Evolutionary conservation across 208 protist genomes (phyloP).

Genomic region (Trypanosoma congolense): DNA sequence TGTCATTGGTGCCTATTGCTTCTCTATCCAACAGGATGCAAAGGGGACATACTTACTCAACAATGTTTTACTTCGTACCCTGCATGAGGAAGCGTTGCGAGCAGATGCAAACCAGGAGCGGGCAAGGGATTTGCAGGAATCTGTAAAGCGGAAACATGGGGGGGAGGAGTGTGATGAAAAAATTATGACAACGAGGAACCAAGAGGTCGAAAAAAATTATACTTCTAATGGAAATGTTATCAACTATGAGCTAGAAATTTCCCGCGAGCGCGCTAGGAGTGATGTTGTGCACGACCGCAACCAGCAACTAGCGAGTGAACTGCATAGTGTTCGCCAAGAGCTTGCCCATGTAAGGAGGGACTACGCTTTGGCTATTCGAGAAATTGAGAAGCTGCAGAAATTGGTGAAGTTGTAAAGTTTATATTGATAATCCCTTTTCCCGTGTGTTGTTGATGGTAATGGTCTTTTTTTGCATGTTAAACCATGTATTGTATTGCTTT

Average conservation of each 20-base stretch:
- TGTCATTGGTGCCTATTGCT: constrained; percentile 73
- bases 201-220: too few relatives aligned
- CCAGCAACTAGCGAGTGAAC: constrained; percentile 64
- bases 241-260: constrained; percentile 79
- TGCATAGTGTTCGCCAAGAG: constrained; percentile 45
- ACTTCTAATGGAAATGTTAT: too few relatives aligned
- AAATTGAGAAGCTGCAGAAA: constrained; percentile 59
- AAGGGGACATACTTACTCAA: constrained; percentile 85
- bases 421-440: too few relatives aligned
- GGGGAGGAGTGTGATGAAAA: constrained; percentile 25
- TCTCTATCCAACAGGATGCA: constrained; percentile 81
- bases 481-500: too few relatives aligned
- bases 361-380: constrained; percentile 34
- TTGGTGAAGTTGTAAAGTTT: constrained; percentile 23
- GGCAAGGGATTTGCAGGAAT: constrained; percentile 43
- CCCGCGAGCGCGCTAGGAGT: constrained; percentile 46
- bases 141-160: constrained; percentile 39
- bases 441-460: too few relatives aligned
- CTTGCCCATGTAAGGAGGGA: constrained; percentile 42
- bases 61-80: constrained; percentile 75
- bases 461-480: too few relatives aligned
- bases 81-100: constrained; percentile 74
- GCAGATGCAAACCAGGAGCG: constrained; percentile 73
- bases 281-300: constrained; percentile 61
- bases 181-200: too few relatives aligned